Evolutionary conservation across 768 basidiomycete species (phyloP).

Genomic region (Lactarius pseudohatsudake): DNA sequence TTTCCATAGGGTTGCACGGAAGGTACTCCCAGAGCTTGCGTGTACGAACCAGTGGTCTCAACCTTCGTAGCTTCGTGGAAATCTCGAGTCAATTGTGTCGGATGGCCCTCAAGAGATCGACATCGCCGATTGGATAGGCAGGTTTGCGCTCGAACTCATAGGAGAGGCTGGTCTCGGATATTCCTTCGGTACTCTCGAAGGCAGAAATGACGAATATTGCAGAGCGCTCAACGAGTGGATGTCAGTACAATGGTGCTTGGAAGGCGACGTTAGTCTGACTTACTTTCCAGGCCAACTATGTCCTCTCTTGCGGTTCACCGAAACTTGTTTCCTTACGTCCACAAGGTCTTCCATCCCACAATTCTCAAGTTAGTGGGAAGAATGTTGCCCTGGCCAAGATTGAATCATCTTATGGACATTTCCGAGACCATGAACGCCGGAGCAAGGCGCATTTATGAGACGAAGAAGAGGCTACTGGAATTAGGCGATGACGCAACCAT

Average conservation of each 20-base stretch:
- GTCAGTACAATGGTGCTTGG: constrained; percentile 17
- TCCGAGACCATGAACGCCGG: constrained; percentile 36
- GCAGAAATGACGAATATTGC: constrained; percentile 27
- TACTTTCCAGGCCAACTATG: constrained; percentile 16
- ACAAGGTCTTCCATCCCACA: constrained; percentile 27
- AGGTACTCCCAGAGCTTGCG: constrained; percentile 28
- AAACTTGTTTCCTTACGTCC: constrained; percentile 9
- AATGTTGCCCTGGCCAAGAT: constrained; percentile 35
- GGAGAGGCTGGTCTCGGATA: constrained; percentile 15
- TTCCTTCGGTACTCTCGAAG: constrained; percentile 6
- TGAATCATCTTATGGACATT: constrained; percentile 36
- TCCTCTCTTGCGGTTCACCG: constrained; percentile 16
- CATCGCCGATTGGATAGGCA: constrained; percentile 10
- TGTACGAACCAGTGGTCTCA: constrained; percentile 40
- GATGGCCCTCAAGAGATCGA: constrained; percentile 38
- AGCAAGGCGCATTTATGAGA: constrained; percentile 39
- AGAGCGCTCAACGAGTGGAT: constrained; percentile 30
- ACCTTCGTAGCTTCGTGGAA: constrained; percentile 39
- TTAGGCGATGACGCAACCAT: constrained; percentile 29
- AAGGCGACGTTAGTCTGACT: background rate
- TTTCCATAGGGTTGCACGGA: constrained; percentile 25
- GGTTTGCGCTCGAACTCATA: constrained; percentile 23
- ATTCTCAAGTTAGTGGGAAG: constrained; percentile 40
- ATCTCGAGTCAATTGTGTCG: constrained; percentile 29
- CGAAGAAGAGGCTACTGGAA: constrained; percentile 40